These are phyloP conservation scores for Cyclotella distinguenda DNA, from an alignment of 108 stramenopile species.

Conservation along the genomic window DNA sequence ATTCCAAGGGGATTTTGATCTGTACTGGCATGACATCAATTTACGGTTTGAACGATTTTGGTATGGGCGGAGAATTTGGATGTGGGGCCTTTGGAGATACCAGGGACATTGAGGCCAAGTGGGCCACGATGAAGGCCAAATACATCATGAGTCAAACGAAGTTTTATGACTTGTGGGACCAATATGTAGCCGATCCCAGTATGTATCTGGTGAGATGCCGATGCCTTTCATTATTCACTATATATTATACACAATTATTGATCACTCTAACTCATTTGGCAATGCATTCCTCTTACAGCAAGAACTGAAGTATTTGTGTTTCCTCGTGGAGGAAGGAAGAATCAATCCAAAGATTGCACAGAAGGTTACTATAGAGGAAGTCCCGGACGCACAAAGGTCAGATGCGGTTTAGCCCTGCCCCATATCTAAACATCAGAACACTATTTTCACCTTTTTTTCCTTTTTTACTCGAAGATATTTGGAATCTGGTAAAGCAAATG, in stretches of 20 bases:
- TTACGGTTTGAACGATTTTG: conserved; percentile 12
- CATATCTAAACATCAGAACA: too few relatives aligned
- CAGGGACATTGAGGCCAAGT: conserved; percentile 25
- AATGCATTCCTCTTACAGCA: conserved; percentile 24
- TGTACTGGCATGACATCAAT: conserved; percentile 44
- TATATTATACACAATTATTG: neutral
- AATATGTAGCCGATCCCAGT: conserved; percentile 38
- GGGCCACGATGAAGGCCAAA: conserved; percentile 38
- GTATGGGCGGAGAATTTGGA: conserved; percentile 34
- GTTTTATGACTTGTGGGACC: conserved; percentile 46
- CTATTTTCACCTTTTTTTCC: neutral
- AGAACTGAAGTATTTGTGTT: conserved; percentile 53
- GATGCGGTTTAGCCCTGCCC: neutral
- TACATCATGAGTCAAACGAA: conserved; percentile 48
- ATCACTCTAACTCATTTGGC: neutral
- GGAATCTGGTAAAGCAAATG: conserved; percentile 48
- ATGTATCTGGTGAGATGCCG: neutral
- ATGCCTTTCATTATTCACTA: neutral
- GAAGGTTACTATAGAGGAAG: conserved; percentile 45
- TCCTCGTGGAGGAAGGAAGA: conserved; percentile 40
- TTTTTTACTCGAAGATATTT: conserved; percentile 6
- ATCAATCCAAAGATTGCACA: conserved; percentile 61
- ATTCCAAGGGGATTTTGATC: conserved; percentile 36
- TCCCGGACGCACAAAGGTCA: conserved; percentile 45
- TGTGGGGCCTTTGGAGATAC: conserved; percentile 41